Evolutionary conservation across 2,329 filamentous ascomycete genomes (phyloP).

Genomic region (Escovopsis sp.): DNA sequence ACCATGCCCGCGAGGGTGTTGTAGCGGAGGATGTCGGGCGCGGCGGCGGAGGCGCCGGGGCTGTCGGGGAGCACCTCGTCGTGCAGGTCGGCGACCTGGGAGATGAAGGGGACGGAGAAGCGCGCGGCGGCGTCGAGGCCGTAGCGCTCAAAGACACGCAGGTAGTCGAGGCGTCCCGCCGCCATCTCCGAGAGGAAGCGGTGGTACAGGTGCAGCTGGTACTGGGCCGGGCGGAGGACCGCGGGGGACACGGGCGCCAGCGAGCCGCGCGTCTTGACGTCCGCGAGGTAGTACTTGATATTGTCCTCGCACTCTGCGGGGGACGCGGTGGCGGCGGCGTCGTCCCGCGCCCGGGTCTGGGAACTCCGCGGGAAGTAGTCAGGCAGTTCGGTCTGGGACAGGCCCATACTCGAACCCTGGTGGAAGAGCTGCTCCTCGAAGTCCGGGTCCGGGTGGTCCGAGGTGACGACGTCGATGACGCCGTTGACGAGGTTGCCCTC

Average conservation of each 20-base stretch:
- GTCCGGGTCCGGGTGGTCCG: constrained; percentile 57
- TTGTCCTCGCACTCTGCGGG: background rate
- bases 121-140: constrained; percentile 45
- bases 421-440: constrained; percentile 45
- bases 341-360: background rate
- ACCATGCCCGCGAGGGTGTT: constrained; percentile 32
- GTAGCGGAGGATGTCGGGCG: constrained; percentile 29
- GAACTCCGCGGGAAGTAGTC: constrained; percentile 23
- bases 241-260: constrained; percentile 49
- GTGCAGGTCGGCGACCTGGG: constrained; percentile 55
- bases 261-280: constrained; percentile 71
- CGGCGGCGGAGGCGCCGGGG: constrained; percentile 18
- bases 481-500: constrained; percentile 77
- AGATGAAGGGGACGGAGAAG: constrained; percentile 70
- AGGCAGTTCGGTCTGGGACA: constrained; percentile 24
- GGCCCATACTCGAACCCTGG: constrained; percentile 14
- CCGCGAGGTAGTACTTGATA: constrained; percentile 54
- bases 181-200: constrained; percentile 67
- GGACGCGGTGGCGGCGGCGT: constrained; percentile 1
- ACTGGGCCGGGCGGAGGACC: constrained; percentile 59
- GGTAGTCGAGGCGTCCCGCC: constrained; percentile 53
- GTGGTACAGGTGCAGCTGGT: constrained; percentile 86
- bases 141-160: constrained; percentile 56
- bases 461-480: constrained; percentile 75
- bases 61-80: constrained; percentile 46